Evolutionary conservation across 768 basidiomycete species (phyloP), one percentile per base, ranked within the genome.

Genomic region (Leccinum subgranulosum): DNA sequence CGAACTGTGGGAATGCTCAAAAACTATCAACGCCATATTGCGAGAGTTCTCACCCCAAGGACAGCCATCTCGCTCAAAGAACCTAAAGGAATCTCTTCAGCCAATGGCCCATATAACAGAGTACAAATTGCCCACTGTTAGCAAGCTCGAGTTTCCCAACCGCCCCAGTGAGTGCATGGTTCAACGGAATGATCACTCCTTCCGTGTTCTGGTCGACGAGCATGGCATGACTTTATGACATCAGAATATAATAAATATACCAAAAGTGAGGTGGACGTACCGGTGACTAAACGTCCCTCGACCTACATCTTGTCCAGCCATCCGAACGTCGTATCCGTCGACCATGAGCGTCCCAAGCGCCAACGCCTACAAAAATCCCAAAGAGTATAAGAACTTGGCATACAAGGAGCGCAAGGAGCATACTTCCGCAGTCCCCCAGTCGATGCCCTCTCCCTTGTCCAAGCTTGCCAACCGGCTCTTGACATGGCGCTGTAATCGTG

Each of bases 271-370:
- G 3, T 55, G 34, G 25, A 58, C 74, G 15, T 48, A 81, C 82
- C 88, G 77, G 52, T 92, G 90, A 61, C 89, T 92, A 73, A 94
- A 93, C 11, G 92, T 94, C 3, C 94, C 94, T 39, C 94, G 72
- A 0, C 94, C 94, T 0, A 94, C 92, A 67, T 96, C 94, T 71
- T 97, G 94, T 7, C 94, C 94, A 2, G 92, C 94, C 31, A 97
- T 91, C 15, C 94, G 83, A 9, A 97, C 81, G 66, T 95, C 89
- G 60, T 78, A 84, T 1, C 92, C 92, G 53, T 92, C 88, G 2
- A 83, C 74, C 85, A 96, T 83, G 33, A 96, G 77, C 2, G 91
- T 85, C 0, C 94, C 94, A 64, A 94, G 92, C 0, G 94, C 94
- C 71, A 97, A 72, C 0, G 92, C 90, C 90, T 91, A 55, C 36